Base-by-base conservation (phyloP, 306 rosid genomes). In the Cicer chorassanicum region DNA sequence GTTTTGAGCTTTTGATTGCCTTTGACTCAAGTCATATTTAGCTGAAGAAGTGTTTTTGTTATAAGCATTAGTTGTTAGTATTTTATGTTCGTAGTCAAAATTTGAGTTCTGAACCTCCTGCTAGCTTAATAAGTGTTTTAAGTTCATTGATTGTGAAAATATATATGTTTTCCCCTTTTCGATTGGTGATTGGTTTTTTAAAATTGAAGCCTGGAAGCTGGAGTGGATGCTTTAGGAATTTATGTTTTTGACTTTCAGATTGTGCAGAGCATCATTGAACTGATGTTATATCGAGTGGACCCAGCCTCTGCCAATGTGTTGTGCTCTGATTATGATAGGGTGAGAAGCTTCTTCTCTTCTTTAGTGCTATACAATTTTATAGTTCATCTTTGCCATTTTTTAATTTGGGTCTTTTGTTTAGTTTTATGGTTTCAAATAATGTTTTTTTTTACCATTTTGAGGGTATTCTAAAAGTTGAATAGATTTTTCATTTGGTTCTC, bases 291-390 rank as follows among this genome's bases (percentile, higher is more conserved):
- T 19, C 77, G 45, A 41, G 18, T 48, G 69, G 68, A 38, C 21
- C 41, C 75, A 7, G 43, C 18, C 46, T 49, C 54, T 54, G 64
- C 77, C 75, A 93, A 91, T 74, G 91, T 88, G n/a, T 70, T 93
- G 56, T 79, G 86, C 86, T 56, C 82, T 64, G 86, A 78, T 72
- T 91, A 74, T 77, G 81, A 84, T 59, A 74, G 18, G 87, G 98
- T 83, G 80, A 77, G 42, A 48, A 45, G 56, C 42, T 29, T 45
- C 56, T 21, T 45, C 65, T 70, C 50, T 56, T 63, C 18, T 64
- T 19, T 51, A 13, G 9, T 59, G 13, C 6, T 38, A 9, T 70
- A 43, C 66, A 19, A 34, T 6, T 7, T 24, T 81, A 41, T 21
- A 13, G 55, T 54, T 63, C 43, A 16, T 63, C 8, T 6, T 7